Evolutionary conservation across 2,329 filamentous ascomycete genomes (phyloP).

Genomic region (Pseudogymnoascus sp.): DNA sequence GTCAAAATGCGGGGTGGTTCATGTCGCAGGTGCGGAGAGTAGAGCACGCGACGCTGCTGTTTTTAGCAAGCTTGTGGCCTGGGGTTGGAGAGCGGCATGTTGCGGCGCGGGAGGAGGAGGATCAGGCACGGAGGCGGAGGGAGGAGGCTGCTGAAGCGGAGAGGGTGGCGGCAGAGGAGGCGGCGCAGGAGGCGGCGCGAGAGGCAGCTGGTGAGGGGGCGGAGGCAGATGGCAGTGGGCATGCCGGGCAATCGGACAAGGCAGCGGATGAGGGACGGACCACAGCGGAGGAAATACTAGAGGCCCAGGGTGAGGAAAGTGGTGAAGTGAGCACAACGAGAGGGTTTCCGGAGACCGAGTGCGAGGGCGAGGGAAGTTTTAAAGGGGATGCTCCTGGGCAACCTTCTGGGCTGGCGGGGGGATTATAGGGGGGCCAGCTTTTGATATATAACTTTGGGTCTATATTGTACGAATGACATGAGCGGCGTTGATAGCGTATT

Average conservation of each 20-base stretch:
- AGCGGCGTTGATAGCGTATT: slow-evolving; percentile 1
- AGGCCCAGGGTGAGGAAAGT: not conserved
- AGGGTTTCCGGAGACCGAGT: not conserved
- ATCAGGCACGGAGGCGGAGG: slow-evolving; percentile 20
- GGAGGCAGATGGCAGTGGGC: not conserved
- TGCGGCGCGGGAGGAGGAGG: slow-evolving; percentile 24
- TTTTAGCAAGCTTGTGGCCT: slow-evolving; percentile 57
- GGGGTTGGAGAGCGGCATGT: slow-evolving; percentile 60
- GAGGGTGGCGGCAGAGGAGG: slow-evolving; percentile 18
- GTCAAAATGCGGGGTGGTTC: slow-evolving; percentile 41
- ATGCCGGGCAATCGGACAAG: not conserved
- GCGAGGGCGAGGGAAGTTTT: not conserved
- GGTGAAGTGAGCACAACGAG: not conserved
- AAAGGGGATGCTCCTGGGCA: not conserved
- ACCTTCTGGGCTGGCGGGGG: not conserved
- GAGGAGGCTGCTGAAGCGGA: slow-evolving; percentile 16
- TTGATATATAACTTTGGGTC: not conserved
- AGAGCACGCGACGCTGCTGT: slow-evolving; percentile 53
- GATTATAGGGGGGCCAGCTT: not conserved
- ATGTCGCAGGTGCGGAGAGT: slow-evolving; percentile 42
- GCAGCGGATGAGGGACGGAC: not conserved
- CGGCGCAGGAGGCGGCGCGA: slow-evolving; percentile 18
- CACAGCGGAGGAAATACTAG: not conserved
- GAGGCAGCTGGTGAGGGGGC: slow-evolving; percentile 10
- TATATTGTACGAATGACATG: slow-evolving; percentile 6